Conservation (phyloP, 345 rosid genomes). For the Citrus maxima region DNA sequence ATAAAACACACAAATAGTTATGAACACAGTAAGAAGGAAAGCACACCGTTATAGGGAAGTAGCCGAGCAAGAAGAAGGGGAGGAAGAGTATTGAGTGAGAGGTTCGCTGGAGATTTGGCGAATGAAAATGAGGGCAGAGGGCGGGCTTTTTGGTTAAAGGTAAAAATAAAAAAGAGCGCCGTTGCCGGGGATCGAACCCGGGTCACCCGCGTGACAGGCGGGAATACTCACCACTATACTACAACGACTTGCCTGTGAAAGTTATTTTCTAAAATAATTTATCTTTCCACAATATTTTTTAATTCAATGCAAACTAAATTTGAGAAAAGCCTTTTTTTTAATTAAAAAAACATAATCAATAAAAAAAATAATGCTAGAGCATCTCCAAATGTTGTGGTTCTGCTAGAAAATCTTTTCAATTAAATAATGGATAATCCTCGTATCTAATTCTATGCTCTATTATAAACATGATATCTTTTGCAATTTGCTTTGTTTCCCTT, state of each 20-base stretch:
- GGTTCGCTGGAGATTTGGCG: background rate
- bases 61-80: background rate
- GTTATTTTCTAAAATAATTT: accelerated
- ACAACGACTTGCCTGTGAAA: constrained; percentile 30
- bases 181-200: constrained; percentile 99
- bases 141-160: background rate
- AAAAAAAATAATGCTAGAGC: background rate
- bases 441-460: too few relatives aligned
- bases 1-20: background rate
- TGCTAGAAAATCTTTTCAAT: too few relatives aligned
- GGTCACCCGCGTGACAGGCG: constrained; percentile 79
- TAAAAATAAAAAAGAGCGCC: constrained; percentile 27
- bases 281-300: too few relatives aligned
- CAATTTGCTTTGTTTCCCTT: too few relatives aligned
- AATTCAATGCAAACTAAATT: too few relatives aligned
- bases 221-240: constrained; percentile 65
- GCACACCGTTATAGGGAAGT: background rate
- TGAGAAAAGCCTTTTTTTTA: too few relatives aligned
- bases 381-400: background rate
- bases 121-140: background rate
- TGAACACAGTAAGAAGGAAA: background rate
- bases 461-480: too few relatives aligned
- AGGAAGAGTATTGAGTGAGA: background rate
- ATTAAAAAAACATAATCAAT: background rate
- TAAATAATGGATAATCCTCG: too few relatives aligned